phyloP scores from a whole-genome alignment of 257 asterid genomes.

The Voacanga thouarsii region DNA sequence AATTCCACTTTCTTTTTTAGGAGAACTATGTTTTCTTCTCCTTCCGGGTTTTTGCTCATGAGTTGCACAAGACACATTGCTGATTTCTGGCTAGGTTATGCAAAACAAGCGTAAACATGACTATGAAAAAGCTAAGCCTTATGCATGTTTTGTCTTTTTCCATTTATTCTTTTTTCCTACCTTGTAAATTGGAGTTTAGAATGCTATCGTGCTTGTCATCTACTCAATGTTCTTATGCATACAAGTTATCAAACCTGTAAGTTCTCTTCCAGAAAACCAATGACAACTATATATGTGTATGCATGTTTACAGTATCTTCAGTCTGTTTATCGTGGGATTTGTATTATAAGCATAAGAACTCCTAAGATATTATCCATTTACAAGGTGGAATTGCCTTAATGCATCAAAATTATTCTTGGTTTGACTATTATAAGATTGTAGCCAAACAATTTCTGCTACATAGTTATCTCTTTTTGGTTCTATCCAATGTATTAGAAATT shows the following conservation, averaged over 20 bases:
- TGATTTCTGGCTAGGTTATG: background rate
- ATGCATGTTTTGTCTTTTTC: background rate
- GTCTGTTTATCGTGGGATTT: no score
- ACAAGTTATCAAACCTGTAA: no score
- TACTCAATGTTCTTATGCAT: background rate
- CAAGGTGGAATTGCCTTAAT: no score
- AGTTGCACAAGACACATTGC: background rate
- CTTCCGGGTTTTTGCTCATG: background rate
- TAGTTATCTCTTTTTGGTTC: background rate
- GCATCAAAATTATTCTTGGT: no score
- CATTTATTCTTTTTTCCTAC: background rate
- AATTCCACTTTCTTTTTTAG: background rate
- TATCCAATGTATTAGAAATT: no score
- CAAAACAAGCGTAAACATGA: no score
- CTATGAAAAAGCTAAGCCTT: no score
- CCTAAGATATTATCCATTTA: no score
- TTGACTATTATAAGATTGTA: background rate
- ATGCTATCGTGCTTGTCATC: background rate
- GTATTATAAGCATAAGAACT: no score
- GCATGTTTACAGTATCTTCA: no score
- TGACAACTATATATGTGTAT: no score
- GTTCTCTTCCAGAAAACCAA: no score
- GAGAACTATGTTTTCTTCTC: background rate
- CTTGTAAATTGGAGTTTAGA: background rate
- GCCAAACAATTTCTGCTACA: background rate